Base-by-base conservation (phyloP, 139 green algal species). In the Chlamydomonas sp. region DNA sequence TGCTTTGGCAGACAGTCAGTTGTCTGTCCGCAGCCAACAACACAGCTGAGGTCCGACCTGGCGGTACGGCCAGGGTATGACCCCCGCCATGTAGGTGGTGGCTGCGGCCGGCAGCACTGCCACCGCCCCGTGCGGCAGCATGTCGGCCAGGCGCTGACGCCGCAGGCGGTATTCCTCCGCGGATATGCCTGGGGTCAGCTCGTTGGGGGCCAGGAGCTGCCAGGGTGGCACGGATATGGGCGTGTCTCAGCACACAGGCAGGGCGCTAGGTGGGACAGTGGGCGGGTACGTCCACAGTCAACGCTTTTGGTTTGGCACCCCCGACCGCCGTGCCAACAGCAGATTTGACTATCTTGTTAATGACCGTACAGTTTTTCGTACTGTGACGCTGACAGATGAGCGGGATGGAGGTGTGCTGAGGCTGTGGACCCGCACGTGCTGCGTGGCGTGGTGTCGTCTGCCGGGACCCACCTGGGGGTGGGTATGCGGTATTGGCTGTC, bases 61-160 rank as follows among this genome's bases (percentile, higher is more conserved):
- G 61, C 96, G 92, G 91, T 97, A 98, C 6, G 95, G 94, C 90
- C 97, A 96, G 0, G 96, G 96, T 17, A 98, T 97, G n/a, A 96
- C 91, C 7, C 96, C 96, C 3, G 95, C 82, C 91, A 98, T 97
- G 90, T 94, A 97, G 78, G 77, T 4, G 75, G 84, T 88, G 57
- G 85, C 87, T 9, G 96, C 92, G 10, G 96, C 89, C 5, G 93
- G 92, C 10, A 98, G 69, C 6, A 98, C 78, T 12, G 93, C 95
- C 17, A 98, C 76, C 20, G 87, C 91, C 16, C 93, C 94, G 4
- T 89, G 90, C 0, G 94, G 93, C 91, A 98, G 85, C 18, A 87
- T 4, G 3, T 66, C 79, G 49, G 91, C 84, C 66, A 98, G 89
- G 15, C 72, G 74, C 5, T 81, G 57, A 1, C 96, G 92, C 15